A percentile compares a stretch with the other conserved stretches of the same genome.
phyloP scores from a whole-genome alignment of 257 asterid species.

The Solanum sejunctum region DNA sequence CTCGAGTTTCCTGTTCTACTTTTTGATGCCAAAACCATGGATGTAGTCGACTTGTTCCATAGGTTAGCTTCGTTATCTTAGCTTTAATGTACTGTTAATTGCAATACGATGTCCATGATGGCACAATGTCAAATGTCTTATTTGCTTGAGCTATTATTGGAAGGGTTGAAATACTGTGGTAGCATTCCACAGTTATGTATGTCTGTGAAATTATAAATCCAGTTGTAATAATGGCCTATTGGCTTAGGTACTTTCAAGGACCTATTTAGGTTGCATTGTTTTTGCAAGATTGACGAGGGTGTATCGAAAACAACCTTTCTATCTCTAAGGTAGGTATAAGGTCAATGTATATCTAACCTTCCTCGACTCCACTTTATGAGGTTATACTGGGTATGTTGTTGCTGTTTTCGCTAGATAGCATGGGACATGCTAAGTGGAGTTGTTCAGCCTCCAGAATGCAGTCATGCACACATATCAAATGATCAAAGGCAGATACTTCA shows the following conservation, averaged over 20 bases:
- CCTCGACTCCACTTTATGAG: too few species aligned
- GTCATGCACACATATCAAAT: neutral
- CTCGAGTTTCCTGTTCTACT: slow-evolving; percentile 84
- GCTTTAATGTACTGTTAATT: neutral
- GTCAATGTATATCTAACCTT: too few species aligned
- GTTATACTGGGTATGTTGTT: too few species aligned
- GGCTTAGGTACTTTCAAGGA: neutral
- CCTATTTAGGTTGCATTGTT: neutral
- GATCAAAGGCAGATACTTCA: neutral
- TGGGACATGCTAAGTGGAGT: neutral
- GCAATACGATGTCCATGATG: neutral
- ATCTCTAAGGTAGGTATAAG: too few species aligned
- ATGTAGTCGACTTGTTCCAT: slow-evolving; percentile 67
- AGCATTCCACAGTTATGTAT: neutral
- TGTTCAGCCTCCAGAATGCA: neutral
- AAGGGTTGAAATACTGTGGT: neutral
- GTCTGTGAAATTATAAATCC: neutral
- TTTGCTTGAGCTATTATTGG: neutral
- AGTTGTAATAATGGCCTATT: neutral
- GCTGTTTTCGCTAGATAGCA: neutral
- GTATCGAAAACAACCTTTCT: too few species aligned
- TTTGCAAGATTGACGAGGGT: neutral
- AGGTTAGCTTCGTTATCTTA: slow-evolving; percentile 26
- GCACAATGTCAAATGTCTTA: neutral
- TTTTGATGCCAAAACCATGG: slow-evolving; percentile 73